Percentiles rank a stretch among this genome's conserved stretches.
These are phyloP conservation scores for Cucurbitaria berberidis DNA, from an alignment of 2,329 filamentous ascomycete genomes.

Conservation along the genomic window DNA sequence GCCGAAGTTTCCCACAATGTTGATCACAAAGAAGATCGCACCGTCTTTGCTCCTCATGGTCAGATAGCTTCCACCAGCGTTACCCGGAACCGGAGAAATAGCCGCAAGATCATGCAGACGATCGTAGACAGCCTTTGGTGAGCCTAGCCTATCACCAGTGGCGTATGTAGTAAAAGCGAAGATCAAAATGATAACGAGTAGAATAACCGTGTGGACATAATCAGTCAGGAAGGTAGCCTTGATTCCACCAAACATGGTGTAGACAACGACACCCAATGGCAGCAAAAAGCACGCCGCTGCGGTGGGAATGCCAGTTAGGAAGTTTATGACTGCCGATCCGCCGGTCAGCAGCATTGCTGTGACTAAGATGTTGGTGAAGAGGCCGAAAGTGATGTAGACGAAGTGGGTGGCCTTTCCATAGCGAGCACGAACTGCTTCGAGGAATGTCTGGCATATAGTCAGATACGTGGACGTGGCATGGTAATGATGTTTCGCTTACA, in stretches of 20 bases:
- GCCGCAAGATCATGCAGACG: conserved; percentile 71
- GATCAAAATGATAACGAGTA: conserved; percentile 82
- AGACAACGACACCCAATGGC: conserved; percentile 79
- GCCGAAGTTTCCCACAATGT: conserved; percentile 81
- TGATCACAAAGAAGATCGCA: conserved; percentile 89
- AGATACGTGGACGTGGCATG: background rate
- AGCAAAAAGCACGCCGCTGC: conserved; percentile 84
- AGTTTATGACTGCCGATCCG: conserved; percentile 69
- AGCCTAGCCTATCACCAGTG: conserved; percentile 73
- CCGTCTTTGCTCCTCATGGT: conserved; percentile 84
- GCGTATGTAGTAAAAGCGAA: conserved; percentile 85
- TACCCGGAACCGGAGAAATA: conserved; percentile 76
- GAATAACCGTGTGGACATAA: conserved; percentile 83
- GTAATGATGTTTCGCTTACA: conserved; percentile 12
- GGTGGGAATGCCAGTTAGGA: conserved; percentile 68
- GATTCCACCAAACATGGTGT: conserved; percentile 77
- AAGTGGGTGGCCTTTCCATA: conserved; percentile 76
- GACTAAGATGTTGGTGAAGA: conserved; percentile 85
- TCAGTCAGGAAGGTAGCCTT: conserved; percentile 76
- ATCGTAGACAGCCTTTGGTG: conserved; percentile 78
- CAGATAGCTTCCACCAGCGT: conserved; percentile 79
- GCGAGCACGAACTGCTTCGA: conserved; percentile 83
- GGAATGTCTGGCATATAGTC: conserved; percentile 67
- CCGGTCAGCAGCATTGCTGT: conserved; percentile 88
- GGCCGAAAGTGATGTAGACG: conserved; percentile 80